Percentiles rank a stretch among this genome's conserved stretches.
These are phyloP conservation scores for Penicillium sp. DNA, from an alignment of 2,329 filamentous ascomycete species.

Conservation along the genomic window DNA sequence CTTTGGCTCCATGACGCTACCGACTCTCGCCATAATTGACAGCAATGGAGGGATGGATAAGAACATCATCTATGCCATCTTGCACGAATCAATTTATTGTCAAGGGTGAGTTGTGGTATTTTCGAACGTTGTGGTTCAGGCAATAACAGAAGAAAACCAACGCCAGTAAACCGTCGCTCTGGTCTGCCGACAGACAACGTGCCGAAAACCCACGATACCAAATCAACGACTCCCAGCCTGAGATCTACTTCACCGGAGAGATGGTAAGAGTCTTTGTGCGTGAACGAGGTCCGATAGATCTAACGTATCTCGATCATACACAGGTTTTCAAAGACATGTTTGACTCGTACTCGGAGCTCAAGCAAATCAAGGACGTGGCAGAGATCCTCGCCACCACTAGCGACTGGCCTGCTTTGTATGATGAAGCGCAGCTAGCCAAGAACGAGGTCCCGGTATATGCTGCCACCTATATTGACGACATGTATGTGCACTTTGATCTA, in stretches of 20 bases:
- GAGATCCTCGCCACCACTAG: constrained; percentile 65
- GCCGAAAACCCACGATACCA: constrained; percentile 47
- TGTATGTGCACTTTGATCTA: constrained; percentile 82
- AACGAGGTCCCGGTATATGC: constrained; percentile 87
- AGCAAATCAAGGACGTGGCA: constrained; percentile 65
- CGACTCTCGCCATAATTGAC: constrained; percentile 68
- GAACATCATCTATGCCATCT: constrained; percentile 75
- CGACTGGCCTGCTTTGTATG: constrained; percentile 75
- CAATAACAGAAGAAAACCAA: background rate
- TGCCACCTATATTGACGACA: constrained; percentile 78
- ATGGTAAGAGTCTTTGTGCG: constrained; percentile 57
- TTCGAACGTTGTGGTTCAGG: background rate
- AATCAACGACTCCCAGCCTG: constrained; percentile 44
- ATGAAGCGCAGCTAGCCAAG: constrained; percentile 65
- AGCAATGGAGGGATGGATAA: constrained; percentile 67
- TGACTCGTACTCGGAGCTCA: constrained; percentile 72
- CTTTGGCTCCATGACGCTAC: constrained; percentile 71
- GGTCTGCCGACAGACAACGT: constrained; percentile 62
- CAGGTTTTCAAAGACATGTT: constrained; percentile 79
- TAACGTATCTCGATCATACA: constrained; percentile 4
- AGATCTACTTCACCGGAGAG: constrained; percentile 81
- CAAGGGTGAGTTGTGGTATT: constrained; percentile 58
- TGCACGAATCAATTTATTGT: constrained; percentile 88
- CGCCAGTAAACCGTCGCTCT: constrained; percentile 59
- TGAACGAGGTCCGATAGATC: background rate